A percentile compares a stretch with the other conserved stretches of the same genome.
Conservation (phyloP, 2,329 filamentous ascomycete species). For the Xylaria sp. region DNA sequence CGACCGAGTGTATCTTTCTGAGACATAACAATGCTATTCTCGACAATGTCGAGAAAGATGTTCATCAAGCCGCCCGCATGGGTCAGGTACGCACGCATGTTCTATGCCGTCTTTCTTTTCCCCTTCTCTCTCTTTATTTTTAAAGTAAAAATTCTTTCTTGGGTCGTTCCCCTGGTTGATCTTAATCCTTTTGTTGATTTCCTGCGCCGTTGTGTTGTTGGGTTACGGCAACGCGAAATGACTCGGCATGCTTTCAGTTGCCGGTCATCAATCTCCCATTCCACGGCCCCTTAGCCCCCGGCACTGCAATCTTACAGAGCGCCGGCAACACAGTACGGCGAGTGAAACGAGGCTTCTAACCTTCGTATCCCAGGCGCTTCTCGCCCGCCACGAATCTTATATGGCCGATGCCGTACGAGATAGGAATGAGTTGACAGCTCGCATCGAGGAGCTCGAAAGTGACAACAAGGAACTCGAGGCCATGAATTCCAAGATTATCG, state of each 20-base stretch:
- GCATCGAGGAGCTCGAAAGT: constrained; percentile 79
- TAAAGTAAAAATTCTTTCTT: not conserved
- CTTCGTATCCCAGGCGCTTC: constrained; percentile 82
- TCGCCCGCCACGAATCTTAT: constrained; percentile 92
- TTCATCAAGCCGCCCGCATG: constrained; percentile 84
- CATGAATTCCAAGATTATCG: constrained; percentile 79
- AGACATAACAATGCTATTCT: constrained; percentile 82
- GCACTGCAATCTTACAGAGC: constrained; percentile 22
- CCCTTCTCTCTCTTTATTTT: not conserved
- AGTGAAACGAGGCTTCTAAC: constrained; percentile 64
- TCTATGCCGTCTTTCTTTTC: not conserved
- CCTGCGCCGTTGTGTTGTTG: not conserved
- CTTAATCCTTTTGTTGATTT: not conserved
- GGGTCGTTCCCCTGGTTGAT: not conserved
- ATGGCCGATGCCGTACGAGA: constrained; percentile 92
- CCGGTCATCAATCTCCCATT: constrained; percentile 41
- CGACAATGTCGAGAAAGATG: constrained; percentile 85
- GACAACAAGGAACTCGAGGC: constrained; percentile 79
- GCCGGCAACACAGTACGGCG: not conserved
- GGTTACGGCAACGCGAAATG: constrained; percentile 25
- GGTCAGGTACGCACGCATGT: constrained; percentile 80
- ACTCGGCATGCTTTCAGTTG: constrained; percentile 11
- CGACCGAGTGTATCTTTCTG: constrained; percentile 80
- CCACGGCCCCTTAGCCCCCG: constrained; percentile 39
- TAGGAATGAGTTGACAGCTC: constrained; percentile 75